Evolutionary conservation across 2,329 filamentous ascomycete genomes (phyloP), one percentile per base, ranked within the genome.

Genomic region (Hirsutella minnesotensis): DNA sequence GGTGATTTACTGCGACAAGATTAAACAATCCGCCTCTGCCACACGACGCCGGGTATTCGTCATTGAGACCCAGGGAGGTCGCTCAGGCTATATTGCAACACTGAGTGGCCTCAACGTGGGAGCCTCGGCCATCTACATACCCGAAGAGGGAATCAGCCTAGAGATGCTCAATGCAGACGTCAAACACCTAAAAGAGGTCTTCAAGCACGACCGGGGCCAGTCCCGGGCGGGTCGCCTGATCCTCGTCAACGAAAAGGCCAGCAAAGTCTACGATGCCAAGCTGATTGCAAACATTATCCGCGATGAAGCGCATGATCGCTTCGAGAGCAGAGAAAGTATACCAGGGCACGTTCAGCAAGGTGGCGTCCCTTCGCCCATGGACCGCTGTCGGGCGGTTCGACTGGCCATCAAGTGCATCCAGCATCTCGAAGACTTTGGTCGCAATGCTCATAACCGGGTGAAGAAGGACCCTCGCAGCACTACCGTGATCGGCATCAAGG

Each of bases 321-420:
- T 98, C 58, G 92, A 98, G 63, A 85, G 86, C 38, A 81, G 90
- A 47, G 84, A 92, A 59, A 89, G 86, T 51, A 90, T 94, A 40
- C 89, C 89, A 1, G 89, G 89, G 13, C 89, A 95, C 66, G 89
- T 94, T 51, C 89, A 95, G 64, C 90, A 95, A 67, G 89, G 89
- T 53, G 88, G 87, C 45, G 86, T 86, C 36, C 92, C 92, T 0
- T 94, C 86, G 3, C 81, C 92, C 7, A 96, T 98, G 89, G 92
- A 98, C 65, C 83, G 92, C 43, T 89, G 90, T 55, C 81, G 92
- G 38, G 90, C 92, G 2, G 84, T 95, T 20, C 77, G 92, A 40
- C 81, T 98, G 56, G 87, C 89, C 9, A 92, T 96, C 64, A 90
- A 89, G 67, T 94, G 87, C 60, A 84, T 96, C 58, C 81, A 95